Conservation (phyloP, 768 basidiomycete genomes). For the Tremella fuciformis region DNA sequence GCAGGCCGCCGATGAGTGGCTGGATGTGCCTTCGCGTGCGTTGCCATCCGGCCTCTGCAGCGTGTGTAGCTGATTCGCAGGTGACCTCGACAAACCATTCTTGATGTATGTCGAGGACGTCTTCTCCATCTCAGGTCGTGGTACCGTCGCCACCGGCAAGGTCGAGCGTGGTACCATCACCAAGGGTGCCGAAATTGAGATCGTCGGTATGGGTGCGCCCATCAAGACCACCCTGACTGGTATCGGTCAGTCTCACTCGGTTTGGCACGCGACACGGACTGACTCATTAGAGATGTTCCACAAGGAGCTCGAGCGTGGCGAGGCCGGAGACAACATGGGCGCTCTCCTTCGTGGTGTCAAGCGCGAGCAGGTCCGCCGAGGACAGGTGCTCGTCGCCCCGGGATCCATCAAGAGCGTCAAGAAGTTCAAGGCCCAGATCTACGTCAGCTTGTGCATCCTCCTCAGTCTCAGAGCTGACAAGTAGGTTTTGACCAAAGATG, state of each 20-base stretch:
- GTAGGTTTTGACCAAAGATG: slow-evolving; percentile 80
- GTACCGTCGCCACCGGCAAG: slow-evolving; percentile 93
- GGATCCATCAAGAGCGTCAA: slow-evolving; percentile 90
- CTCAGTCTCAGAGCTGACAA: slow-evolving; percentile 11
- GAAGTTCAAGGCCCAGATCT: slow-evolving; percentile 91
- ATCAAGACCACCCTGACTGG: slow-evolving; percentile 94
- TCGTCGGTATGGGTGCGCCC: slow-evolving; percentile 75
- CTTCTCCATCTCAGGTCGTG: slow-evolving; percentile 96
- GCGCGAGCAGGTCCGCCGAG: slow-evolving; percentile 90
- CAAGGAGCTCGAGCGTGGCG: slow-evolving; percentile 95
- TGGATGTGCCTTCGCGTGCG: slow-evolving; percentile 86
- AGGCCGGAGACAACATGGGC: slow-evolving; percentile 99
- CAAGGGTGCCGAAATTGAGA: slow-evolving; percentile 91
- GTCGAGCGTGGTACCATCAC: slow-evolving; percentile 86
- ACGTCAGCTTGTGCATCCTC: slow-evolving; percentile 52
- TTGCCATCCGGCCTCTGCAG: slow-evolving; percentile 13
- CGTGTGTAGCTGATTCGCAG: slow-evolving; percentile 52
- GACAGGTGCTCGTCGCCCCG: slow-evolving; percentile 83
- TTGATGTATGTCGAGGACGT: slow-evolving; percentile 92
- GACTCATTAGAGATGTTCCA: slow-evolving; percentile 87
- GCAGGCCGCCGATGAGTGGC: slow-evolving; percentile 85
- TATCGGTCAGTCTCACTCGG: slow-evolving; percentile 61
- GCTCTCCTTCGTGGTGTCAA: slow-evolving; percentile 93
- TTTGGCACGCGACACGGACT: slow-evolving; percentile 9
- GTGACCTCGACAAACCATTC: slow-evolving; percentile 97